phyloP scores from a whole-genome alignment of 2,329 filamentous ascomycete species.

The Stagonosporopsis cucurbitacearum region DNA sequence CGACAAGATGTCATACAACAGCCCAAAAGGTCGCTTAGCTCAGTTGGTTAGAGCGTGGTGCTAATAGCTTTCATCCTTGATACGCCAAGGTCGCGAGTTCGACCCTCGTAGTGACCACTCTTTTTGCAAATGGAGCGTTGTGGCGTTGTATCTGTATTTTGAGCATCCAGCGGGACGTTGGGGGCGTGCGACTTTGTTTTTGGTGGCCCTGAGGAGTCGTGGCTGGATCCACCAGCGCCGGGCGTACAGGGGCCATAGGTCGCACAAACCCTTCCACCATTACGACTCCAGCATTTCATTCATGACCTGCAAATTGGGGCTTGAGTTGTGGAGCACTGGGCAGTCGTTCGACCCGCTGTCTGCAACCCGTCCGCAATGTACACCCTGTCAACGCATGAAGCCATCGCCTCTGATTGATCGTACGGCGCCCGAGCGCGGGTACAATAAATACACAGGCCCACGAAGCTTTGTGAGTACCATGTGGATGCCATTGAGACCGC shows the following conservation, averaged over 20 bases:
- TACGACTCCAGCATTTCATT: neutral
- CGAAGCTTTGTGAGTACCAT: slow-evolving; percentile 17
- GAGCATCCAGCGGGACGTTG: neutral
- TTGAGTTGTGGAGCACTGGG: slow-evolving; percentile 13
- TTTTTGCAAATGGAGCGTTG: neutral
- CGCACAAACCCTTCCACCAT: neutral
- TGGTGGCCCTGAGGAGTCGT: neutral
- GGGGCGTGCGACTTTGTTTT: neutral
- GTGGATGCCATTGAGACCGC: slow-evolving; percentile 1
- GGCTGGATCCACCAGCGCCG: neutral
- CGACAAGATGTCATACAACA: neutral
- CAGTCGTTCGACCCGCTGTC: slow-evolving; percentile 21
- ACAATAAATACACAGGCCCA: slow-evolving; percentile 14
- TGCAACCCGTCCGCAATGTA: slow-evolving; percentile 19
- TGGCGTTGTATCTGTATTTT: neutral
- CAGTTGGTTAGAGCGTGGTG: slow-evolving; percentile 27
- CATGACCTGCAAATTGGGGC: neutral
- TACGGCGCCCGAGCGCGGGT: slow-evolving; percentile 11
- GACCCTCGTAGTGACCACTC: slow-evolving; percentile 24
- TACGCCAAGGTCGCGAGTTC: slow-evolving; percentile 26
- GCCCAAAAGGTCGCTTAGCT: slow-evolving; percentile 17
- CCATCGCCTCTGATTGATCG: slow-evolving; percentile 19
- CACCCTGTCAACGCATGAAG: slow-evolving; percentile 28
- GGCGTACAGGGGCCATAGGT: neutral
- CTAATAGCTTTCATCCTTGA: slow-evolving; percentile 22